Conservation (phyloP, 805 yeast species). For the Lipomyces yamadae region DNA sequence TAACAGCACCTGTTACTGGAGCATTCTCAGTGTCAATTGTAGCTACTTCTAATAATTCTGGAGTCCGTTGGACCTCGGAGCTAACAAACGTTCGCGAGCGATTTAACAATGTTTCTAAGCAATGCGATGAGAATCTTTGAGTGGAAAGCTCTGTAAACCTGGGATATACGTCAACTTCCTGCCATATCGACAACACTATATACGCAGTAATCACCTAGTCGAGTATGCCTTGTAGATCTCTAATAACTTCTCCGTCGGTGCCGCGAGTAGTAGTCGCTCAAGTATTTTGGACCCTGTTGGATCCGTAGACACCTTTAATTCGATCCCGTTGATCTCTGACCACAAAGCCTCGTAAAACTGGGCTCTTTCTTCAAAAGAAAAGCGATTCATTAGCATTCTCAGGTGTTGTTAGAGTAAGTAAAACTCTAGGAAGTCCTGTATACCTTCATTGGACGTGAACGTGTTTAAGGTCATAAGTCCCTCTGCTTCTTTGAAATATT, state of each 20-base stretch:
- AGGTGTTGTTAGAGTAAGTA: neutral
- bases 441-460: constrained; percentile 65
- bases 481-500: constrained; percentile 92
- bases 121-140: constrained; percentile 93
- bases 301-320: constrained; percentile 87
- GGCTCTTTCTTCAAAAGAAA: constrained; percentile 54
- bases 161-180: neutral
- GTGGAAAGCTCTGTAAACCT: constrained; percentile 69
- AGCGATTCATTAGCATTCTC: neutral
- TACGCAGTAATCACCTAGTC: constrained; percentile 52
- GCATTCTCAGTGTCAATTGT: constrained; percentile 11
- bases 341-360: constrained; percentile 78
- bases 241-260: constrained; percentile 66
- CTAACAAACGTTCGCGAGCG: constrained; percentile 16
- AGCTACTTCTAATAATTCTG: constrained; percentile 2
- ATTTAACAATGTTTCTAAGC: constrained; percentile 78
- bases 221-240: constrained; percentile 66
- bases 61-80: constrained; percentile 14
- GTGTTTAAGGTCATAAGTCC: constrained; percentile 80
- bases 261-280: constrained; percentile 78
- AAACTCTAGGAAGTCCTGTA: neutral
- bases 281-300: constrained; percentile 92
- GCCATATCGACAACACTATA: neutral
- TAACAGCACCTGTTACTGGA: constrained; percentile 10
- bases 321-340: constrained; percentile 87